Evolutionary conservation across 1,284 basidiomycete genomes (phyloP), one percentile per base, ranked within the genome.

Genomic region (Ganoderma boninense): DNA sequence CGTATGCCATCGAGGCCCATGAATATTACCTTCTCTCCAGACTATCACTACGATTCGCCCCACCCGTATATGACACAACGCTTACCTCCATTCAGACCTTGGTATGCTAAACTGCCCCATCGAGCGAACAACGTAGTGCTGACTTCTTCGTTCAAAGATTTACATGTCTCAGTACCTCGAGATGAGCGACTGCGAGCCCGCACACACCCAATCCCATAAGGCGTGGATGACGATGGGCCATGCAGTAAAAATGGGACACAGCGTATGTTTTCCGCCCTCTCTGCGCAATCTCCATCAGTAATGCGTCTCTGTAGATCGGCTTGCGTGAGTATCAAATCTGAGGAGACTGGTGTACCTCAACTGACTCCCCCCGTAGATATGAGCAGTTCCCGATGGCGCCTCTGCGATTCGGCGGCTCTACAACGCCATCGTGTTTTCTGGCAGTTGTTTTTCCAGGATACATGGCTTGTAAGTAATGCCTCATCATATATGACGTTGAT

Each of bases 81-180:
- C 77, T 89, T 6, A 80, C 82, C 26, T 82, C 86, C 11, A 84
- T 91, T 7, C 85, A 88, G 70, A 80, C 87, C 13, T 77, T 88
- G 76, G 90, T 91, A 70, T 49, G 87, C 72, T 2, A 32, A 2
- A 26, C 18, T 61, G 32, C 43, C 35, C 14, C 68, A 64, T 14
- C 61, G 46, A 11, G 67, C 49, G 0, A 32, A 32, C 64, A 4
- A 40, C 44, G n/a, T 62, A 38, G 46, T 69, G 40, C 35, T 14
- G 38, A 67, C 38, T 59, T 60, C 44, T 57, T 63, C n/a, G n/a
- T n/a, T 20, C 10, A n/a, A 69, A 91, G 90, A 80, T 87, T 40
- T 89, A 91, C 75, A 83, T 89, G 76, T 83, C 86, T 4, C 84
- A 87, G 65, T 92, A 87, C 76, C 80, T 88, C n/a, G 87, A 91